Evolutionary conservation across 441 rosid species (phyloP).

Genomic region (Brassica hybrid): DNA sequence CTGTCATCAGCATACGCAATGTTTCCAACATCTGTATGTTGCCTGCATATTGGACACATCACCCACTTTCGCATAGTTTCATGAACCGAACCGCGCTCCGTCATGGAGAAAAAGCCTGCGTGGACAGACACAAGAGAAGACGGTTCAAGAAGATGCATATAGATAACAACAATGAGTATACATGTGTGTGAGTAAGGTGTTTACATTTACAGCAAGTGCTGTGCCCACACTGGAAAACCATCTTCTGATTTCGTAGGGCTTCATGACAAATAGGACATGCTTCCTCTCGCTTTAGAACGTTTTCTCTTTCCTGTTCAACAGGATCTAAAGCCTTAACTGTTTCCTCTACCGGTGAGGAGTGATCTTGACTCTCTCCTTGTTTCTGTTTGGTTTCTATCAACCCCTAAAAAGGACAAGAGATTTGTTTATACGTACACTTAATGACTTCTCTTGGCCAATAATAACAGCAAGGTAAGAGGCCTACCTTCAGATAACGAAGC

Average conservation of each 20-base stretch:
- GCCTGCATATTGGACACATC: slow-evolving; percentile 96
- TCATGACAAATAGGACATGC: slow-evolving; percentile 97
- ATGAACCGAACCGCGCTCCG: slow-evolving; percentile 58
- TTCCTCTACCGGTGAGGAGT: slow-evolving; percentile 51
- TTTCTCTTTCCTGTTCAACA: slow-evolving; percentile 49
- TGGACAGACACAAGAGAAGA: slow-evolving; percentile 12
- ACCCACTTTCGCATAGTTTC: slow-evolving; percentile 72
- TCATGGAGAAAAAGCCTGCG: slow-evolving; percentile 83
- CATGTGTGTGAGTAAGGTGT: slow-evolving; percentile 26
- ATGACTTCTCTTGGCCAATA: no score
- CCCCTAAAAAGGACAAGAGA: slow-evolving; percentile 64
- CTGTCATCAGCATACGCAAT: slow-evolving; percentile 89
- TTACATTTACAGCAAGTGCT: slow-evolving; percentile 94
- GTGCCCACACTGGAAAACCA: slow-evolving; percentile 98
- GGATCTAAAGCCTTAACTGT: slow-evolving; percentile 37
- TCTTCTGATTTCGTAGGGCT: slow-evolving; percentile 72
- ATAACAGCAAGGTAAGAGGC: slow-evolving; percentile 1
- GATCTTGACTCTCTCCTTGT: slow-evolving; percentile 52
- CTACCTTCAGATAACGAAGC: slow-evolving; percentile 94
- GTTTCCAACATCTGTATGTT: slow-evolving; percentile 82
- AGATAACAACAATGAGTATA: neutral
- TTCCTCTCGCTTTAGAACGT: slow-evolving; percentile 58
- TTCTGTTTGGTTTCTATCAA: slow-evolving; percentile 71
- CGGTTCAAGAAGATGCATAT: neutral
- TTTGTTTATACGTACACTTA: no score